These are phyloP conservation scores for Diaporthe eres DNA, from an alignment of 2,329 filamentous ascomycete genomes.

Conservation along the genomic window DNA sequence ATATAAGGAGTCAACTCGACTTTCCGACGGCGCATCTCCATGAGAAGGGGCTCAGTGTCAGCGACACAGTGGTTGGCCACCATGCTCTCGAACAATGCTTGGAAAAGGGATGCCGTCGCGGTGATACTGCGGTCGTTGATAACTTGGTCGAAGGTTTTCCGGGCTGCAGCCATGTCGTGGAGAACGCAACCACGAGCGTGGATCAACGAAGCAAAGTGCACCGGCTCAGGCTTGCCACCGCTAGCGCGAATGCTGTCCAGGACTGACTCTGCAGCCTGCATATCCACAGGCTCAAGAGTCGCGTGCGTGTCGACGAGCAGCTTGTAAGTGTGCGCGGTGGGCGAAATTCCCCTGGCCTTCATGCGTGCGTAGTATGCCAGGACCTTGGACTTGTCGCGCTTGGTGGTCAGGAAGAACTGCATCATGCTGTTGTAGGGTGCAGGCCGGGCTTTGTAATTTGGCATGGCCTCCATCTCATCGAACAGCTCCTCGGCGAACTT, in stretches of 20 bases:
- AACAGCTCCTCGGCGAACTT: slow-evolving; percentile 98
- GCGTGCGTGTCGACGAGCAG: slow-evolving; percentile 96
- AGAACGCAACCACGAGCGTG: slow-evolving; percentile 95
- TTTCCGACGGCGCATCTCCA: slow-evolving; percentile 79
- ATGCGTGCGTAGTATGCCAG: slow-evolving; percentile 96
- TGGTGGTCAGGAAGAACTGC: slow-evolving; percentile 98
- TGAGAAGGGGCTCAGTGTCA: slow-evolving; percentile 81
- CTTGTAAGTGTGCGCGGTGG: slow-evolving; percentile 97
- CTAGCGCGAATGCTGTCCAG: slow-evolving; percentile 82
- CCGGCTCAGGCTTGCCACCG: slow-evolving; percentile 85
- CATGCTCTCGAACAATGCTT: slow-evolving; percentile 97
- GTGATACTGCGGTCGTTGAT: slow-evolving; percentile 76
- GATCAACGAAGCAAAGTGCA: slow-evolving; percentile 95
- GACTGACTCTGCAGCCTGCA: slow-evolving; percentile 87
- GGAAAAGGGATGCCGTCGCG: slow-evolving; percentile 89
- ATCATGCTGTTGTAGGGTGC: slow-evolving; percentile 99
- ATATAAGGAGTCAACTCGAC: slow-evolving; percentile 97
- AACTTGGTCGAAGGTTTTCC: slow-evolving; percentile 85
- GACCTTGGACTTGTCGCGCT: slow-evolving; percentile 95
- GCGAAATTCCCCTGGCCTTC: slow-evolving; percentile 86
- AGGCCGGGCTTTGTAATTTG: slow-evolving; percentile 97
- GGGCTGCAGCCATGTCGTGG: slow-evolving; percentile 90
- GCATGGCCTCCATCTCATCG: slow-evolving; percentile 98
- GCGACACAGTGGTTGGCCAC: slow-evolving; percentile 91
- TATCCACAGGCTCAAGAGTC: slow-evolving; percentile 91